phyloP scores from a whole-genome alignment of 176 grass and related monocot genomes.

The Chloris gayana region DNA sequence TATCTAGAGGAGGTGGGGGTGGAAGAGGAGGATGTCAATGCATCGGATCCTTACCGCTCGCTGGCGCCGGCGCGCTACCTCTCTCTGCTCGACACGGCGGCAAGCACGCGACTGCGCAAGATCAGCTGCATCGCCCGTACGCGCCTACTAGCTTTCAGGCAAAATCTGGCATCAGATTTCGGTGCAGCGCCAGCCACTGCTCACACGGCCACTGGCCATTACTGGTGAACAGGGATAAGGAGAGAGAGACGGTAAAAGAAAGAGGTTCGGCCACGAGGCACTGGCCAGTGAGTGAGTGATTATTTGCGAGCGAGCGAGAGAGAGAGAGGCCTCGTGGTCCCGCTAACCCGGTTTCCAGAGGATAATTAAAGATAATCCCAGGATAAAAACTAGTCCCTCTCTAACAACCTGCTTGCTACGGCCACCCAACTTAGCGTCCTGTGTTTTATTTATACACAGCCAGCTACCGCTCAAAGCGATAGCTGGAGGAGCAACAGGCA shows the following conservation, averaged over 20 bases:
- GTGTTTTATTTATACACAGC: constrained; percentile 50
- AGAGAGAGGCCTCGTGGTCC: constrained; percentile 37
- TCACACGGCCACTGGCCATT: not conserved
- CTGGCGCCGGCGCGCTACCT: not conserved
- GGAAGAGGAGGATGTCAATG: not conserved
- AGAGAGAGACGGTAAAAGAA: not conserved
- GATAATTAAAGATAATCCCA: constrained; percentile 22
- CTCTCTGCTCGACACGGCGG: not conserved
- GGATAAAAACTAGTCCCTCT: constrained; percentile 7
- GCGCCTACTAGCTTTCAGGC: not conserved
- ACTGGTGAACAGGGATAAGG: not conserved
- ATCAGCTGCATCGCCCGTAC: not conserved
- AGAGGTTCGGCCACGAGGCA: constrained; percentile 25
- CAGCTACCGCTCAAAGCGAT: constrained; percentile 36
- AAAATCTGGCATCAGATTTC: constrained; percentile 35
- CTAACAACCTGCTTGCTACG: constrained; percentile 10
- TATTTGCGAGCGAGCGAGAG: not conserved
- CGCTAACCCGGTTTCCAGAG: constrained; percentile 24
- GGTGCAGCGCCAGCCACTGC: not conserved
- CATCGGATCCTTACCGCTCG: constrained; percentile 31
- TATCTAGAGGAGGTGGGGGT: too few relatives aligned
- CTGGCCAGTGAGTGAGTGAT: not conserved
- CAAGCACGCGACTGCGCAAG: not conserved
- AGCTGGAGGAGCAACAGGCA: not conserved
- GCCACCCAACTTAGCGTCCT: not conserved